Percentiles rank a stretch among this genome's conserved stretches.
These are phyloP conservation scores for Phytophthora meadii DNA, from an alignment of 352 stramenopile genomes.

Conservation along the genomic window DNA sequence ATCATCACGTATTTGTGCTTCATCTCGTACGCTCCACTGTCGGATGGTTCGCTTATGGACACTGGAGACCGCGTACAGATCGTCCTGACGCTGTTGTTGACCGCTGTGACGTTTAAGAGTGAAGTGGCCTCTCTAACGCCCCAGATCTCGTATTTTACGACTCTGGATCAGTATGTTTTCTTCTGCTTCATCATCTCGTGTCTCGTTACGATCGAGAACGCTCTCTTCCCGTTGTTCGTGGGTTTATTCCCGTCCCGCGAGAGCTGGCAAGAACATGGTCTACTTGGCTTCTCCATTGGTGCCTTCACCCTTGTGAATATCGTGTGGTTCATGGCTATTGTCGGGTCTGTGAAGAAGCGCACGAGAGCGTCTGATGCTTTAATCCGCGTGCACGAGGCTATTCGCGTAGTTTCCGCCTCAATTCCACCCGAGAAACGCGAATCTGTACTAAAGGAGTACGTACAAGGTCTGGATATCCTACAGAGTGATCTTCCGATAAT, in stretches of 20 bases:
- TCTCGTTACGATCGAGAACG: slow-evolving; percentile 63
- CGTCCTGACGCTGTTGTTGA: slow-evolving; percentile 66
- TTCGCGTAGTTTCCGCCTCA: slow-evolving; percentile 38
- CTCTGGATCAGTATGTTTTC: slow-evolving; percentile 69
- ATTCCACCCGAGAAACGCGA: slow-evolving; percentile 40
- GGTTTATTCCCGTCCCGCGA: slow-evolving; percentile 19
- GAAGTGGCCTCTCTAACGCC: slow-evolving; percentile 57
- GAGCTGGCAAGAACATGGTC: slow-evolving; percentile 37
- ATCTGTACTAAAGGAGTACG: slow-evolving; percentile 32
- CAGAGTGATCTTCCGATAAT: slow-evolving; percentile 33
- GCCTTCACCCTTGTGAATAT: slow-evolving; percentile 55
- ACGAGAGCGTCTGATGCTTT: slow-evolving; percentile 26
- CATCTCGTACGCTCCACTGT: slow-evolving; percentile 51
- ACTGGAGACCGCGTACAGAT: slow-evolving; percentile 62
- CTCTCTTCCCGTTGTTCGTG: slow-evolving; percentile 50
- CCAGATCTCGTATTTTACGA: slow-evolving; percentile 73
- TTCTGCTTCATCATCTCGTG: slow-evolving; percentile 70
- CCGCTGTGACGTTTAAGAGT: slow-evolving; percentile 71
- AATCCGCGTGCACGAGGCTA: slow-evolving; percentile 47
- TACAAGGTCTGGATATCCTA: slow-evolving; percentile 21
- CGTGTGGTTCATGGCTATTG: slow-evolving; percentile 37
- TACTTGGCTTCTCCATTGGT: slow-evolving; percentile 44
- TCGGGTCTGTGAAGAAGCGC: slow-evolving; percentile 41
- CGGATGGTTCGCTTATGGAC: slow-evolving; percentile 46
- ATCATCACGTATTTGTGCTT: slow-evolving; percentile 70